Percentiles rank a stretch among this genome's conserved stretches.
Conservation (phyloP, 1,139 yeast genomes). For the Diutina pseudorugosa region DNA sequence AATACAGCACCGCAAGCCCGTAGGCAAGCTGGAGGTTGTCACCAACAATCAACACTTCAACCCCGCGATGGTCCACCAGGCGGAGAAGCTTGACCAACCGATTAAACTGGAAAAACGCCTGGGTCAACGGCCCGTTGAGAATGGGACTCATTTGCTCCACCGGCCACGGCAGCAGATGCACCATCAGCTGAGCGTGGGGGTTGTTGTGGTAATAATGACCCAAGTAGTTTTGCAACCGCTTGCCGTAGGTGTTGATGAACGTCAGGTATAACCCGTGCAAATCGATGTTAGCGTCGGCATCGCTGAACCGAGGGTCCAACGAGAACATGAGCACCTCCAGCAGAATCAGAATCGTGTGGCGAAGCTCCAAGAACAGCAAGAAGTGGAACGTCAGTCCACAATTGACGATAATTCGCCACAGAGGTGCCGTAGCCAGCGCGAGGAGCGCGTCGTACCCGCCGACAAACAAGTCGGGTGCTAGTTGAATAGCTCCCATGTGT, state of each 20-base stretch:
- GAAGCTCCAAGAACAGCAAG: constrained; percentile 13
- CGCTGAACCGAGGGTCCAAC: constrained; percentile 22
- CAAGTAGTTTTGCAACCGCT: constrained; percentile 27
- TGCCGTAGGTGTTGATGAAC: constrained; percentile 19
- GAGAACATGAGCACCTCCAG: constrained; percentile 28
- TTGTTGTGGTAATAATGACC: constrained; percentile 25
- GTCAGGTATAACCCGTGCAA: constrained; percentile 12
- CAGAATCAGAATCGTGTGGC: constrained; percentile 14
- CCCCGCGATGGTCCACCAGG: constrained; percentile 21
- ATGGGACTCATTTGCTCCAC: constrained; percentile 14
- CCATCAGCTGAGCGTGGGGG: constrained; percentile 16
- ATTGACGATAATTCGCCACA: constrained; percentile 27
- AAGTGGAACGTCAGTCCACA: constrained; percentile 26
- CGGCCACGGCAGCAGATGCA: constrained; percentile 15
- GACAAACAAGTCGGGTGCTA: constrained; percentile 8
- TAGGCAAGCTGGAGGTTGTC: constrained; percentile 16
- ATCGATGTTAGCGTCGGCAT: constrained; percentile 9
- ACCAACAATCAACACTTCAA: constrained; percentile 18
- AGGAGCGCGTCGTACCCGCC: constrained; percentile 7
- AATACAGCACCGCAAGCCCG: constrained; percentile 24
- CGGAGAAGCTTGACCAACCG: constrained; percentile 26
- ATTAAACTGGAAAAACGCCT: constrained; percentile 26
- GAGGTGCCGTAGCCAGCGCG: constrained; percentile 7
- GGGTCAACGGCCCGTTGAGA: constrained; percentile 25
- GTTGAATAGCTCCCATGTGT: constrained; percentile 5